Evolutionary conservation across 768 basidiomycete species (phyloP).

Genomic region (Daedaleopsis nitida): DNA sequence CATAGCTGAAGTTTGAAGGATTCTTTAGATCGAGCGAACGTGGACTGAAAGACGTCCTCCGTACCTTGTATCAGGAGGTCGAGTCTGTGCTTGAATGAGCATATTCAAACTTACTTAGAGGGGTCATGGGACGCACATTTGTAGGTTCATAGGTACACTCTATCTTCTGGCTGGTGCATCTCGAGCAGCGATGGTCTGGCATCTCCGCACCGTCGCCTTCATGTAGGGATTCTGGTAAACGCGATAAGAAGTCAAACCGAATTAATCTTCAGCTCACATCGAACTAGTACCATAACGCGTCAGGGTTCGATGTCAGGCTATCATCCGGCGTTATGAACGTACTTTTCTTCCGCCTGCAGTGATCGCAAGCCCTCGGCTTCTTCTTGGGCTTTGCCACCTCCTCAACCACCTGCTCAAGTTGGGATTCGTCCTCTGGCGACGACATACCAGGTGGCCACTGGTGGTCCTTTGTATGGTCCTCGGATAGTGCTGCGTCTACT

Average conservation of each 20-base stretch:
- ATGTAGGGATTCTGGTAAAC: too few relatives aligned
- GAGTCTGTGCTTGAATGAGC: background rate
- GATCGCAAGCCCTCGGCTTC: constrained; percentile 7
- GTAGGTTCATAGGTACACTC: constrained; percentile 18
- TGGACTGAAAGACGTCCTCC: too few relatives aligned
- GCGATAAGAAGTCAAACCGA: background rate
- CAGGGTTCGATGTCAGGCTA: too few relatives aligned
- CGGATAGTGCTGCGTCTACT: too few relatives aligned
- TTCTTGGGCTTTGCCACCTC: background rate
- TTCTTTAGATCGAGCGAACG: too few relatives aligned
- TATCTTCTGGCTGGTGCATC: constrained; percentile 12
- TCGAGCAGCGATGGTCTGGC: constrained; percentile 12
- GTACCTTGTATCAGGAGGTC: constrained; percentile 16
- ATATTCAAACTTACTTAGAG: background rate
- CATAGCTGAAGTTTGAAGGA: constrained; percentile 12
- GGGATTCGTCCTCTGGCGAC: too few relatives aligned
- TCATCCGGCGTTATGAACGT: background rate
- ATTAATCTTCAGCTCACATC: background rate
- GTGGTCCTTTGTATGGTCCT: too few relatives aligned
- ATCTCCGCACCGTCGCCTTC: constrained; percentile 17
- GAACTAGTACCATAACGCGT: background rate
- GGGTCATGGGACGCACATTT: background rate
- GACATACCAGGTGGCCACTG: too few relatives aligned
- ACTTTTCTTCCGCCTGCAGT: constrained; percentile 12
- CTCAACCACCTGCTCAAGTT: background rate